Conservation (phyloP, 1,284 basidiomycete species). For the Hortiboletus rubellus region DNA sequence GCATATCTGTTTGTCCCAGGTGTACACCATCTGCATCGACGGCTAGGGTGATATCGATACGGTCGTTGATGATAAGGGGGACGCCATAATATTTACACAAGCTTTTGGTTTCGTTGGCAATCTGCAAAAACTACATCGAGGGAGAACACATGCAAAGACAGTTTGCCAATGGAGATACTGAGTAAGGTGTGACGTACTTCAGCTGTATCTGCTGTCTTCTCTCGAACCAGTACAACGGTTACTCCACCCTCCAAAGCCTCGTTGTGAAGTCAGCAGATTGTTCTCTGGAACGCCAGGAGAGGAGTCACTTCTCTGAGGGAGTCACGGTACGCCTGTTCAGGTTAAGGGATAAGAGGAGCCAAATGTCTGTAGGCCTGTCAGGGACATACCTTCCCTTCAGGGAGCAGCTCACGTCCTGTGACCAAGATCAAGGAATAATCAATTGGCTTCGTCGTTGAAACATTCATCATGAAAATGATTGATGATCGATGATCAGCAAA, state of each 20-base stretch:
- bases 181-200: constrained; percentile 54
- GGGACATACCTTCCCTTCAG: constrained; percentile 66
- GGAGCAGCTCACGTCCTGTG: constrained; percentile 79
- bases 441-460: constrained; percentile 26
- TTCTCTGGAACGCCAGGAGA: not conserved
- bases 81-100: constrained; percentile 82
- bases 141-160: not conserved
- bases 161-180: not conserved
- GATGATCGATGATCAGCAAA: too few species aligned
- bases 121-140: constrained; percentile 66
- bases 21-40: constrained; percentile 82
- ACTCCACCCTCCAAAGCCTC: constrained; percentile 85
- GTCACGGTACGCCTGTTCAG: constrained; percentile 66
- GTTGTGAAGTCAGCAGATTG: constrained; percentile 1
- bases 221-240: constrained; percentile 86
- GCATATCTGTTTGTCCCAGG: constrained; percentile 90
- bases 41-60: constrained; percentile 84
- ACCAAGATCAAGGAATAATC: constrained; percentile 88
- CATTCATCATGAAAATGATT: too few species aligned
- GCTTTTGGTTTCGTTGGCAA: constrained; percentile 70
- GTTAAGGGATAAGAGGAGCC: not conserved
- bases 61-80: constrained; percentile 90
- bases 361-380: not conserved
- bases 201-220: constrained; percentile 78
- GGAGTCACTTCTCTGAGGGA: constrained; percentile 71